Evolutionary conservation across 2,329 filamentous ascomycete genomes (phyloP), one percentile per base, ranked within the genome.

Genomic region (Parastagonospora nodorum): DNA sequence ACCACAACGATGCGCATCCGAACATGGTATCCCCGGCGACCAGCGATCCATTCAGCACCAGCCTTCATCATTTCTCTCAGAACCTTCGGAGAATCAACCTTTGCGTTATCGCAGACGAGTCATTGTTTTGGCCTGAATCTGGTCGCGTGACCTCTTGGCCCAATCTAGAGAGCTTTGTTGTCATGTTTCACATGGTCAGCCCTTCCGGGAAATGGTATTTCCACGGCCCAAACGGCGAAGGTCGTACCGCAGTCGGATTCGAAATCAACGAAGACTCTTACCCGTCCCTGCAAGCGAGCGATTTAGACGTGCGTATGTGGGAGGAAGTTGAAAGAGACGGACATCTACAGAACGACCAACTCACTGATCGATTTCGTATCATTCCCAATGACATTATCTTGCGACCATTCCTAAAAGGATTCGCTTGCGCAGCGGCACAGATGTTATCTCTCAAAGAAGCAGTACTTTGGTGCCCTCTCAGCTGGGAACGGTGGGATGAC

Each of bases 171-270:
- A 50, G 36, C n/a, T 40, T 65, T 8, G 12, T 11, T 10, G 44
- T 62, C 33, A 42, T 49, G 40, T 60, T 63, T 42, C 50, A 58
- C 33, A 48, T 51, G 12, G 45, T 29, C 4, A 42, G 24, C 10
- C 57, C 60, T 3, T 60, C 54, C 4, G 60, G 61, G 2, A 2
- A 2, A 6, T 61, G 54, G 54, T 65, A 61, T 33, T 60, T 63
- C 27, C 5, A 53, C 15, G 58, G 60, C 8, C 60, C 55, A 10
- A 30, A 39, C 2, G 55, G 58, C 15, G 52, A 54, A 46, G 51
- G 55, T 1, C 28, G 15, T 31, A 36, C 45, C 8, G 31, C 36
- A n/a, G 14, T 16, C 14, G 36, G 30, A 14, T 39, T 27, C 5
- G 29, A 53, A 4, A 28, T 51, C 33, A 47, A 40, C 11, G 27